These are phyloP conservation scores for Globisporangium uncinulatum DNA, from an alignment of 352 stramenopile species.

Conservation along the genomic window DNA sequence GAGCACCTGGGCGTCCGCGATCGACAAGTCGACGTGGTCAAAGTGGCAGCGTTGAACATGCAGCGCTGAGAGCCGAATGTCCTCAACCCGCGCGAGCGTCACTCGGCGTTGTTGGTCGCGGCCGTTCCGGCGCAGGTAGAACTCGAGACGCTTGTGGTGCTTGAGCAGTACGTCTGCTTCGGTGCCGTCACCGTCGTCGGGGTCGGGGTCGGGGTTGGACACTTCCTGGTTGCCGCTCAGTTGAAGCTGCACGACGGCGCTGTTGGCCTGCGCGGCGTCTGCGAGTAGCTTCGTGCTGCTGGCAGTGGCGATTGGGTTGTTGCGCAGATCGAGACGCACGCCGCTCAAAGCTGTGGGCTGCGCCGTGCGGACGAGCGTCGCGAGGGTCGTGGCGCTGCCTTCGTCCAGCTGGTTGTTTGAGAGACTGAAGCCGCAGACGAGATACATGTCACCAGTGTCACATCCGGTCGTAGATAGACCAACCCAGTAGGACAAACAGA, in stretches of 20 bases:
- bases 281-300: conserved; percentile 22
- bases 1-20: conserved; percentile 28
- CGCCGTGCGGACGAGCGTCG: conserved; percentile 17
- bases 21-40: conserved; percentile 28
- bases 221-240: conserved; percentile 30
- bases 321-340: conserved; percentile 26
- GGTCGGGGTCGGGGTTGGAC: no score
- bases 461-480: no score
- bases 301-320: conserved; percentile 20
- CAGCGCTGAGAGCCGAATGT: conserved; percentile 19
- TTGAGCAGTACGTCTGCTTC: conserved; percentile 24
- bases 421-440: conserved; percentile 14
- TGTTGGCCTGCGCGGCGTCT: conserved; percentile 18
- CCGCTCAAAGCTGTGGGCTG: conserved; percentile 3
- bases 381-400: conserved; percentile 18
- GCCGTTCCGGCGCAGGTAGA: conserved; percentile 29
- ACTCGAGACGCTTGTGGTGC: conserved; percentile 23
- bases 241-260: conserved; percentile 18
- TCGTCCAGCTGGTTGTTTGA: conserved; percentile 38
- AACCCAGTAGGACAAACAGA: no score
- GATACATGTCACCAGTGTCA: conserved; percentile 1
- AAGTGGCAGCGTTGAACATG: conserved; percentile 24
- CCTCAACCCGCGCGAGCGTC: conserved; percentile 10
- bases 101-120: conserved; percentile 10
- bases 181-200: conserved; percentile 24